Evolutionary conservation across 352 stramenopile genomes (phyloP).

Genomic region (Thraustochytrium striatum): DNA sequence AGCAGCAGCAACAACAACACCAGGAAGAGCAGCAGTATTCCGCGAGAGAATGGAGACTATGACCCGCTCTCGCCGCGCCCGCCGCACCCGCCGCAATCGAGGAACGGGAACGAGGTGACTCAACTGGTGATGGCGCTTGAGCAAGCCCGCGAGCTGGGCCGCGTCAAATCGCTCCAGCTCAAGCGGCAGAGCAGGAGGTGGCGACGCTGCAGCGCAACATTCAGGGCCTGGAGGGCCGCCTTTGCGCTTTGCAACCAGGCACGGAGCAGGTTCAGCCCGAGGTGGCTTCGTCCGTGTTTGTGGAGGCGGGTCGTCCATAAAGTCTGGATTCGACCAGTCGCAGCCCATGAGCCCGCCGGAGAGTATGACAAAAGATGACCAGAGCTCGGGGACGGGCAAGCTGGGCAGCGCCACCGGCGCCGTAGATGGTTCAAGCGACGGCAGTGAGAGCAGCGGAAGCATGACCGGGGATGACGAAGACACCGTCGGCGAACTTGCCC

Average conservation of each 20-base stretch:
- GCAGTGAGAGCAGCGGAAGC: no score
- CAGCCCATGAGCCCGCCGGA: not conserved
- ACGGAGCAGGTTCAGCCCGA: not conserved
- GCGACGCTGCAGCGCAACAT: constrained; percentile 34
- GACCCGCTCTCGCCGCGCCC: not conserved
- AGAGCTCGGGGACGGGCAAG: not conserved
- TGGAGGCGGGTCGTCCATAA: not conserved
- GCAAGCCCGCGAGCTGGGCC: constrained; percentile 35
- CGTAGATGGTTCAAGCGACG: no score
- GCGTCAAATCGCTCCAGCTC: constrained; percentile 36
- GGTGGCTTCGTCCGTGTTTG: not conserved
- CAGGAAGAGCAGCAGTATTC: not conserved
- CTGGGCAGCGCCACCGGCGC: not conserved
- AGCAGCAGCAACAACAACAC: not conserved
- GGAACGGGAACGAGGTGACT: constrained; percentile 19
- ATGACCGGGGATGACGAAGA: not conserved
- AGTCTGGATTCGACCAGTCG: not conserved
- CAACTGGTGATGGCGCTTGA: not conserved
- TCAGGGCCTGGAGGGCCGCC: constrained; percentile 12
- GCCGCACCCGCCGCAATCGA: not conserved
- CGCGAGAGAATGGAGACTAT: not conserved
- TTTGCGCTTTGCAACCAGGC: not conserved
- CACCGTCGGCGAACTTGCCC: not conserved
- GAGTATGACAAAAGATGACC: not conserved
- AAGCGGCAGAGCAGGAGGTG: constrained; percentile 42